phyloP scores from a whole-genome alignment of 148 eudicot species.

The Fallopia convolvulus region DNA sequence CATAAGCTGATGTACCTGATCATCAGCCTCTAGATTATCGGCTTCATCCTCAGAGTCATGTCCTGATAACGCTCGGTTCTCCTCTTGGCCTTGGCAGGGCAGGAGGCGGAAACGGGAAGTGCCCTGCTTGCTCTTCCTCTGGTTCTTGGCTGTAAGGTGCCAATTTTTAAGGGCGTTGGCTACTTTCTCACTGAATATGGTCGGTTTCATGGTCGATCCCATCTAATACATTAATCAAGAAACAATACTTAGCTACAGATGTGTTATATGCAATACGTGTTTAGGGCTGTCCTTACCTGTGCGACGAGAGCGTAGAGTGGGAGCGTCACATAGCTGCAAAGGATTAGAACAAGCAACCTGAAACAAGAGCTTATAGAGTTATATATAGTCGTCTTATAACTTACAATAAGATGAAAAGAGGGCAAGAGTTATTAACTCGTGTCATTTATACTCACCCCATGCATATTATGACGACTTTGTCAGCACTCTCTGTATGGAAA shows the following conservation, averaged over 20 bases:
- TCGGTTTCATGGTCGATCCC: slow-evolving; percentile 48
- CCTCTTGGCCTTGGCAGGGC: neutral
- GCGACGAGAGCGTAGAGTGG: slow-evolving; percentile 53
- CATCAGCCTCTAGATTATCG: neutral
- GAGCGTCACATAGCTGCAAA: slow-evolving; percentile 54
- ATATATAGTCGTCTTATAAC: neutral
- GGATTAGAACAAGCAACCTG: slow-evolving; percentile 38
- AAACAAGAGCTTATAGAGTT: neutral
- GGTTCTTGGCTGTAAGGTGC: slow-evolving; percentile 23
- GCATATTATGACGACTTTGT: slow-evolving; percentile 24
- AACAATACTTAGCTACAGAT: no score
- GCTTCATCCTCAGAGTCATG: neutral
- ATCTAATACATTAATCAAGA: slow-evolving; percentile 18
- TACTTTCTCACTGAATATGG: slow-evolving; percentile 36
- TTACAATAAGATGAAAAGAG: neutral
- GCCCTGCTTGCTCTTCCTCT: neutral
- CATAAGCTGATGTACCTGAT: neutral
- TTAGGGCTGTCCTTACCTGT: slow-evolving; percentile 24
- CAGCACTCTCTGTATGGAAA: slow-evolving; percentile 26
- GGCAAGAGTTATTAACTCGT: neutral
- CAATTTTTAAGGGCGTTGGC: slow-evolving; percentile 32
- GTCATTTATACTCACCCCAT: slow-evolving; percentile 30
- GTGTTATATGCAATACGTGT: no score
- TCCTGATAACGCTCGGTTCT: neutral
- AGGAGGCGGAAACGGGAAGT: neutral